Conservation (phyloP, 495 filamentous ascomycete species). For the Xylaria telfairii region DNA sequence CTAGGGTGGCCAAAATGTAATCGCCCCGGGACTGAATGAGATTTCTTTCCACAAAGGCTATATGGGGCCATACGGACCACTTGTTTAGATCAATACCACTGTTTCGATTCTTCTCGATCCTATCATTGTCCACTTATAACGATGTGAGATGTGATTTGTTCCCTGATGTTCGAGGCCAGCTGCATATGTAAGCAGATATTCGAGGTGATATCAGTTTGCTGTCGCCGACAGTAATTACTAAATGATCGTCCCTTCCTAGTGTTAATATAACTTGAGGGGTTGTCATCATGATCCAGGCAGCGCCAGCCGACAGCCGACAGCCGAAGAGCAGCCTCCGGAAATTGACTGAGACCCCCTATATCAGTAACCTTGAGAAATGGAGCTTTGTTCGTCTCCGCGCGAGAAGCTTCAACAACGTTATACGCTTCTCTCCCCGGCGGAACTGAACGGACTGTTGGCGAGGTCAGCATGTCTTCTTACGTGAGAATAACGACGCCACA, state of each 20-base stretch:
- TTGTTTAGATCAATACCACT: conserved; percentile 30
- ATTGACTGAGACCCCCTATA: background rate
- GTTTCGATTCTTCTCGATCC: conserved; percentile 13
- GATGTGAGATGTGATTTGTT: background rate
- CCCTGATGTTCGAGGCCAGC: background rate
- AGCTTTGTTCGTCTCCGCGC: background rate
- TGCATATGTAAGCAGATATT: background rate
- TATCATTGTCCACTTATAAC: background rate
- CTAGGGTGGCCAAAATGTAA: conserved; percentile 37
- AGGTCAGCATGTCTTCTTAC: background rate
- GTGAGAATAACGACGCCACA: background rate
- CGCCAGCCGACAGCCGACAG: background rate
- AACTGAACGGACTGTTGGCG: background rate
- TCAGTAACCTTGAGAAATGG: background rate
- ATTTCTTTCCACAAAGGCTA: conserved; percentile 14
- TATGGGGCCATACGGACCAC: conserved; percentile 23
- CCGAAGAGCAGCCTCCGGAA: background rate
- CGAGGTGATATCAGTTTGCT: background rate
- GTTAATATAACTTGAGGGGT: background rate
- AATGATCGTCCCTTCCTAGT: background rate
- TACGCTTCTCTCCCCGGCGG: background rate
- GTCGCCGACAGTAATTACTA: background rate
- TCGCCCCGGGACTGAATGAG: conserved; percentile 21
- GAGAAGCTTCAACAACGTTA: background rate
- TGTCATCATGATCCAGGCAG: background rate